phyloP scores from a whole-genome alignment of 2,329 filamentous ascomycete genomes.

The Apiospora sp. region DNA sequence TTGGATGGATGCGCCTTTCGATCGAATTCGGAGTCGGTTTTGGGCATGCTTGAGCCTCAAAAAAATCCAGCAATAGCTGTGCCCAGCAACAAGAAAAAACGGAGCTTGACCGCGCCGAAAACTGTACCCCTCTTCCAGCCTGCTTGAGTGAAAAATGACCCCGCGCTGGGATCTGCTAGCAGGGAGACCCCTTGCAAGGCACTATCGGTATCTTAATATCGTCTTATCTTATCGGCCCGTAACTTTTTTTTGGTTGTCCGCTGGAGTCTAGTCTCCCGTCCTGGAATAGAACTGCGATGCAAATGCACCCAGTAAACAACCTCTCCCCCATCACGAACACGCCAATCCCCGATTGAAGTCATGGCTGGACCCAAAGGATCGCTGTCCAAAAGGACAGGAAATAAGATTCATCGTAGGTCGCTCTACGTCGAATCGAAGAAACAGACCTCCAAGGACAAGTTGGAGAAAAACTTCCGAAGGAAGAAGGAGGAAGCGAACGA shows the following conservation, averaged over 20 bases:
- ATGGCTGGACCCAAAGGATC: slow-evolving; percentile 30
- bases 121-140: slow-evolving; percentile 15
- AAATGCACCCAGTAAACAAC: not conserved
- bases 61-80: not conserved
- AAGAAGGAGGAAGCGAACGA: slow-evolving; percentile 88
- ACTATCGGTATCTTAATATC: not conserved
- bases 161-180: slow-evolving; percentile 12
- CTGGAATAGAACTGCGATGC: not conserved
- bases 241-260: slow-evolving; percentile 6
- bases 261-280: not conserved
- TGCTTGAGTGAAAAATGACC: not conserved
- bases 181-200: not conserved
- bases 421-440: slow-evolving; percentile 85
- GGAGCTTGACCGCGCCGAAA: slow-evolving; percentile 3
- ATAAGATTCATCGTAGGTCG: slow-evolving; percentile 82
- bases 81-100: not conserved
- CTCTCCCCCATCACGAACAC: not conserved
- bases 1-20: not conserved
- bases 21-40: not conserved
- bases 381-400: slow-evolving; percentile 56
- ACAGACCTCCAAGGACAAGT: slow-evolving; percentile 74
- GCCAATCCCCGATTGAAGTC: not conserved
- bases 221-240: slow-evolving; percentile 11
- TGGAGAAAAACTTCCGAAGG: slow-evolving; percentile 78
- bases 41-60: slow-evolving; percentile 1